Base-by-base conservation (phyloP, 1,284 basidiomycete genomes). In the Malassezia japonica region DNA sequence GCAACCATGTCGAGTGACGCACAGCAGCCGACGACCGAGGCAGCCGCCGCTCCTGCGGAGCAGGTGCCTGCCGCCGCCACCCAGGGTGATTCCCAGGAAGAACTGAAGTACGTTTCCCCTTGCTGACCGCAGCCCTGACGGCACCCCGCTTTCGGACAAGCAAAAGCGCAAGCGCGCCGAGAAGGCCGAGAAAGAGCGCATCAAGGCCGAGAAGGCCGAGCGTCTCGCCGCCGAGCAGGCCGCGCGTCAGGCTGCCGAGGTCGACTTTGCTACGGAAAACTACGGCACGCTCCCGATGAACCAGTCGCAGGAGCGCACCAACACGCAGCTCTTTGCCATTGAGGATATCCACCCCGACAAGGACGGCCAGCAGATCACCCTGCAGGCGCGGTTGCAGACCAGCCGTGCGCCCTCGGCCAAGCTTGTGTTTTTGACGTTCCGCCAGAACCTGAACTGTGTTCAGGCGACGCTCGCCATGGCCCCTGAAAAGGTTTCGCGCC, bases 91-190 rank as follows among this genome's bases (percentile, higher is more conserved):
- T 6, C 39, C 5, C 23, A 40, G 9, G 51, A 54, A 21, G 51
- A 54, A 27, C 45, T 48, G 24, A 54, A 54, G 43, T 45, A 45
- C 6, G 43, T 45, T 7, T 7, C 20, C 9, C n/a, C 6, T 5
- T 27, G 20, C 18, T 25, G n/a, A 16, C 46, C 33, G 20, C 53
- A 70, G 64, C 61, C 59, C 61, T 10, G 70, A 72, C 40, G 70
- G 70, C 23, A 72, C 68, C 7, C 70, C 70, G 21, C 84, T 85
- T 6, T 84, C 85, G 53, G 95, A 95, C 77, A 88, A 80, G 70
- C 89, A 92, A 68, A 76, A 90, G 59, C 96, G 96, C 78, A 94
- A 91, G 77, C 81, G 83, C 28, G 86, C 86, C 25, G 94, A 92
- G 75, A 85, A 86, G 56, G 85, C 84, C 16, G 89, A 94, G 75